phyloP scores from a whole-genome alignment of 352 stramenopile genomes.

The Stephanocyclus meneghinianus region DNA sequence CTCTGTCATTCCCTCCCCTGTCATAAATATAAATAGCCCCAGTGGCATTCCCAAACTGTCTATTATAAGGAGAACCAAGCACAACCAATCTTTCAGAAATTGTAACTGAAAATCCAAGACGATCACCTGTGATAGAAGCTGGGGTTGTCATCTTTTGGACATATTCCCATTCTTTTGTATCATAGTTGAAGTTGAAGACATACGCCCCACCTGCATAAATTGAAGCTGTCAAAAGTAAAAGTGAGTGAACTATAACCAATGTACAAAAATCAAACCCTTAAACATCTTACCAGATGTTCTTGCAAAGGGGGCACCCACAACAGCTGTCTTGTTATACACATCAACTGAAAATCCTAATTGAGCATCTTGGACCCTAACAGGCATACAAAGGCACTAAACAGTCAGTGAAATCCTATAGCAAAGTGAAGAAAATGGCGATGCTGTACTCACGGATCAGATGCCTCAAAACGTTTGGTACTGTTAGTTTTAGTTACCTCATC shows the following conservation, averaged over 20 bases:
- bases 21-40: conserved; percentile 11
- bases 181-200: conserved; percentile 16
- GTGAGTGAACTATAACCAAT: not conserved
- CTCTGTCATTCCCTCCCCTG: not conserved
- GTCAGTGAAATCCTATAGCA: not conserved
- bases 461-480: conserved; percentile 9
- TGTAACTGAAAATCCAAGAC: conserved; percentile 15
- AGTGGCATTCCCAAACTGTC: conserved; percentile 12
- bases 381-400: not conserved
- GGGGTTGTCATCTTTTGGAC: conserved; percentile 17
- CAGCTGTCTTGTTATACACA: conserved; percentile 13
- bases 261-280: not conserved
- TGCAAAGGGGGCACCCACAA: not conserved
- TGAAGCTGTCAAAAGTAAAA: conserved; percentile 3
- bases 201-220: conserved; percentile 16
- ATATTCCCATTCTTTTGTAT: conserved; percentile 10
- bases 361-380: not conserved
- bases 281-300: not conserved
- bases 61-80: conserved; percentile 18
- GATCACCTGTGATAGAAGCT: conserved; percentile 1
- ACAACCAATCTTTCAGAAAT: conserved; percentile 15
- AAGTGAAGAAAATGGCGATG: not conserved
- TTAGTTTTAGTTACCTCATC: conserved; percentile 4
- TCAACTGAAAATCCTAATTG: conserved; percentile 13
- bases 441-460: conserved; percentile 3